Evolutionary conservation across 768 basidiomycete genomes (phyloP).

Genomic region (Butyriboletus loyo): DNA sequence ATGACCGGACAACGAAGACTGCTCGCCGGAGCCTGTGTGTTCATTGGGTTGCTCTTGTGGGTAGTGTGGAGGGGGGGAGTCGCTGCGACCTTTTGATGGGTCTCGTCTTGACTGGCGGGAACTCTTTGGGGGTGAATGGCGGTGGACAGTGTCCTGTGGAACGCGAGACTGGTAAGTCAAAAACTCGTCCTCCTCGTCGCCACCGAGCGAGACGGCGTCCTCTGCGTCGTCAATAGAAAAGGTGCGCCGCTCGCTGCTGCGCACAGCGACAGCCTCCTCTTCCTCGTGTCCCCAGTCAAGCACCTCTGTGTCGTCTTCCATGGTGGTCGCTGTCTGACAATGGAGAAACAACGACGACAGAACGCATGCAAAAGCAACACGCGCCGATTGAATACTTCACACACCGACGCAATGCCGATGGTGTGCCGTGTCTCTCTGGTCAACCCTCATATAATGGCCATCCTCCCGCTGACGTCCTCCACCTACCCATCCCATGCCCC

Average conservation of each 20-base stretch:
- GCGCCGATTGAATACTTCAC: conserved; percentile 15
- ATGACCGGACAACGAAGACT: conserved; percentile 24
- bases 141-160: conserved; percentile 26
- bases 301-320: conserved; percentile 67
- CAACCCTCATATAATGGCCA: conserved; percentile 21
- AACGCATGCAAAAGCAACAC: background rate
- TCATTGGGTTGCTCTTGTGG: conserved; percentile 9
- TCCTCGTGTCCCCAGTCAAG: conserved; percentile 69
- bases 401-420: conserved; percentile 23
- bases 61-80: conserved; percentile 4
- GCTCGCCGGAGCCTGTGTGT: conserved; percentile 15
- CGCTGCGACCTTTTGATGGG: background rate
- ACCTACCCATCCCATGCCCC: conserved; percentile 19
- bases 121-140: conserved; percentile 19
- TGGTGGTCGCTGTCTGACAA: conserved; percentile 27
- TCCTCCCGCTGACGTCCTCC: conserved; percentile 33
- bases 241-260: conserved; percentile 39
- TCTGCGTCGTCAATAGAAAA: conserved; percentile 44
- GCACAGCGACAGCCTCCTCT: conserved; percentile 39
- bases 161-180: conserved; percentile 41
- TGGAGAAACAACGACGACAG: conserved; percentile 13
- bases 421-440: conserved; percentile 14
- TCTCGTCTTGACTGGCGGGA: conserved; percentile 17
- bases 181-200: conserved; percentile 67
- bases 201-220: conserved; percentile 69